Percentiles rank a stretch among this genome's conserved stretches.
Evolutionary conservation across 108 stramenopile species (phyloP).

Genomic region (Cyclotella cryptica): DNA sequence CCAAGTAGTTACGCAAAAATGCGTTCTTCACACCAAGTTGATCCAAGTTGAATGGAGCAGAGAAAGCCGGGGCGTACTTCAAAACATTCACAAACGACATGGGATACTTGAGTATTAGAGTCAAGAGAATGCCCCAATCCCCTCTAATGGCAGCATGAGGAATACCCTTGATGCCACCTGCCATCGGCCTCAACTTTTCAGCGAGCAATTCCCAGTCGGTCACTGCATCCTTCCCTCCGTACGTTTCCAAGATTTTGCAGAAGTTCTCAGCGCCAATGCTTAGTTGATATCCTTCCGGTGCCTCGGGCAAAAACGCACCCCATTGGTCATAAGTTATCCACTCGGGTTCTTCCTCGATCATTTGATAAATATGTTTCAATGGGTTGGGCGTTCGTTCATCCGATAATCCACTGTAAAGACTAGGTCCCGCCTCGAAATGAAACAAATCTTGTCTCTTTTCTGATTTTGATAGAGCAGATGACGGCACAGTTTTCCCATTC

Average conservation of each 20-base stretch:
- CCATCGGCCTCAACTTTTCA: slow-evolving; percentile 72
- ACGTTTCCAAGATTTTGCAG: slow-evolving; percentile 61
- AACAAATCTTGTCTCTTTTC: slow-evolving; percentile 56
- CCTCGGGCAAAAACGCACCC: slow-evolving; percentile 87
- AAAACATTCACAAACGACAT: slow-evolving; percentile 65
- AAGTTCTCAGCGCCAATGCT: slow-evolving; percentile 87
- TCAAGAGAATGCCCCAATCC: slow-evolving; percentile 73
- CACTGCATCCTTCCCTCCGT: slow-evolving; percentile 77
- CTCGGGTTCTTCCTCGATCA: slow-evolving; percentile 84
- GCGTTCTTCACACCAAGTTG: slow-evolving; percentile 81
- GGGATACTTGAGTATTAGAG: slow-evolving; percentile 73
- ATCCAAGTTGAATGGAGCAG: slow-evolving; percentile 76
- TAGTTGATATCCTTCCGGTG: slow-evolving; percentile 74
- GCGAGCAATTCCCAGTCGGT: slow-evolving; percentile 79
- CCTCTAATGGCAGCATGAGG: slow-evolving; percentile 72
- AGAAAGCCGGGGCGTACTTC: slow-evolving; percentile 66
- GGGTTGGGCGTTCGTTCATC: slow-evolving; percentile 88
- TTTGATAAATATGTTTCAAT: slow-evolving; percentile 93
- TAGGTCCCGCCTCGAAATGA: slow-evolving; percentile 95
- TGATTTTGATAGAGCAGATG: slow-evolving; percentile 9
- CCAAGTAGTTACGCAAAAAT: slow-evolving; percentile 92
- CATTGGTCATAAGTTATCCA: slow-evolving; percentile 89
- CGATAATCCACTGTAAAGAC: slow-evolving; percentile 87
- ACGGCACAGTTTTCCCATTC: slow-evolving; percentile 33
- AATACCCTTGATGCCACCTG: slow-evolving; percentile 74